Evolutionary conservation across 2,329 filamentous ascomycete species (phyloP).

Genomic region (Colletotrichum acutatum): DNA sequence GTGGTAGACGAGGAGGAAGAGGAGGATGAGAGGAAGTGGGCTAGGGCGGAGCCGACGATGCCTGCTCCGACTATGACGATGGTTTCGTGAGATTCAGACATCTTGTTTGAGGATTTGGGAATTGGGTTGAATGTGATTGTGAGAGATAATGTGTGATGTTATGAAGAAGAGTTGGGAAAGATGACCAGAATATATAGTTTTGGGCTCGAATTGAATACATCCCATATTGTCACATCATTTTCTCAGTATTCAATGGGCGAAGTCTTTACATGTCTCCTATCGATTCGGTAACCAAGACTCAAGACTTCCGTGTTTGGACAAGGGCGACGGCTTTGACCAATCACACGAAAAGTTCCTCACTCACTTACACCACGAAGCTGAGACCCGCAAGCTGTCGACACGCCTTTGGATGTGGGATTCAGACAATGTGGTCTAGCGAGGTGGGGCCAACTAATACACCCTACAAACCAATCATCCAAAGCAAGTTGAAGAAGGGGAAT

Average conservation of each 20-base stretch:
- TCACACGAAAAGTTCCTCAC: background rate
- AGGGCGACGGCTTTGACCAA: slow-evolving; percentile 9
- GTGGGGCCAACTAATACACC: background rate
- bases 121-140: too few relatives aligned
- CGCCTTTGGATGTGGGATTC: background rate
- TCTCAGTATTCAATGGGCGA: background rate
- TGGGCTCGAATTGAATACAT: background rate
- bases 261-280: background rate
- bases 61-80: slow-evolving; percentile 52
- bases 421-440: background rate
- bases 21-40: slow-evolving; percentile 41
- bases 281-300: background rate
- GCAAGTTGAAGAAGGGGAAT: too few relatives aligned
- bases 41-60: slow-evolving; percentile 49
- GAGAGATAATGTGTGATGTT: background rate
- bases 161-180: background rate
- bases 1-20: slow-evolving; percentile 24
- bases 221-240: background rate
- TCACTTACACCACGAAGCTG: background rate
- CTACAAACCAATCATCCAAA: too few relatives aligned
- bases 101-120: background rate
- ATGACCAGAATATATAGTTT: background rate
- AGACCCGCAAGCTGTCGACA: background rate
- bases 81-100: slow-evolving; percentile 34
- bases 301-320: background rate